phyloP scores from a whole-genome alignment of 257 asterid species.

The Solanum dulcamara region DNA sequence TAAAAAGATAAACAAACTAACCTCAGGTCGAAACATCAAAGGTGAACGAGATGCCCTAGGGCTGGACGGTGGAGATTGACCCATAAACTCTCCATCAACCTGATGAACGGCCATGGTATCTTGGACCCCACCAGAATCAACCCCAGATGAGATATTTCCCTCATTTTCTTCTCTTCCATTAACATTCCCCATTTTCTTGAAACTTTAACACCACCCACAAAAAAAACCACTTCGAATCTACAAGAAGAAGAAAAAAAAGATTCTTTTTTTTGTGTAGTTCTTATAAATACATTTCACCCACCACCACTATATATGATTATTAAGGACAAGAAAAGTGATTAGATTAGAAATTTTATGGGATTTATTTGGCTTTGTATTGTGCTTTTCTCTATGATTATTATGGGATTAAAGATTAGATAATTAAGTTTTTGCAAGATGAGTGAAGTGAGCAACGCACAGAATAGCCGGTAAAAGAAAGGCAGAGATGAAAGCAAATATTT shows the following conservation, averaged over 20 bases:
- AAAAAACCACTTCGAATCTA: neutral
- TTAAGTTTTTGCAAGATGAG: neutral
- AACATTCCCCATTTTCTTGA: constrained; percentile 58
- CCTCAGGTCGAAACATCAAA: constrained; percentile 85
- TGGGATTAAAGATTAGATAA: neutral
- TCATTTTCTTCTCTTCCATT: constrained; percentile 66
- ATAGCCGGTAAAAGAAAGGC: neutral
- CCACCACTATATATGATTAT: neutral
- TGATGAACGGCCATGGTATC: constrained; percentile 40
- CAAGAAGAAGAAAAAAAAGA: neutral
- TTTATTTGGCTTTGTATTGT: neutral
- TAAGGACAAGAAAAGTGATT: neutral
- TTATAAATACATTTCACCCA: neutral
- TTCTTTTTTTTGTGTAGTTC: neutral
- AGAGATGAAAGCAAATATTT: neutral
- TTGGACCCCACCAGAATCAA: constrained; percentile 24
- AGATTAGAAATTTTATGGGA: neutral
- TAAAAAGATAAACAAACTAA: neutral
- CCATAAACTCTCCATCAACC: constrained; percentile 44
- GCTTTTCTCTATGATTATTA: neutral
- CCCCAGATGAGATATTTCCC: constrained; percentile 31
- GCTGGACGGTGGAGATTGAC: constrained; percentile 79
- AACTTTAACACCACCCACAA: neutral
- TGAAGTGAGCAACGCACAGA: neutral
- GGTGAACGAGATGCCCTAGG: constrained; percentile 94